These are phyloP conservation scores for Chamaecyparis obtusa DNA, from an alignment of 75 land plant species.

Conservation along the genomic window DNA sequence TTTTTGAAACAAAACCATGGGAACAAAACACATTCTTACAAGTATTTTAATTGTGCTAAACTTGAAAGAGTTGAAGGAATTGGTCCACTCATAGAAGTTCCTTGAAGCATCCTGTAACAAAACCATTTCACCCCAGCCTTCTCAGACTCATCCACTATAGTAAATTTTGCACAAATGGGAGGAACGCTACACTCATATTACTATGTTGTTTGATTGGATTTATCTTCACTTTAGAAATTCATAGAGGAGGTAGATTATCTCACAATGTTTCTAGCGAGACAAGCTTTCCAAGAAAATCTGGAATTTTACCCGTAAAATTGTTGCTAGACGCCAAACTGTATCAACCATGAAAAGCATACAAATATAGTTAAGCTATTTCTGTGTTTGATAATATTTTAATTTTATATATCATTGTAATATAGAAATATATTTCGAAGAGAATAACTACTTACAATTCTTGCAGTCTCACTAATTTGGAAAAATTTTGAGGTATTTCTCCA, in stretches of 20 bases:
- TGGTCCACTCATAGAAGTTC: too few relatives aligned
- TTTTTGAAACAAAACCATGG: too few relatives aligned
- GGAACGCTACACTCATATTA: too few relatives aligned
- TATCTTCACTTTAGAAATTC: neutral
- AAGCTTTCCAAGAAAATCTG: conserved; percentile 27
- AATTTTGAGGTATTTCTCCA: conserved; percentile 13
- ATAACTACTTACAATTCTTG: conserved; percentile 19
- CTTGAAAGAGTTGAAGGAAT: neutral
- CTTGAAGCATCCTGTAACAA: too few relatives aligned
- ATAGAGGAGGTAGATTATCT: neutral
- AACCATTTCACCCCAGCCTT: too few relatives aligned
- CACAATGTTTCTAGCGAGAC: conserved; percentile 25
- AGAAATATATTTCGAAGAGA: neutral
- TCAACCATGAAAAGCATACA: neutral
- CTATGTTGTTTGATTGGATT: too few relatives aligned
- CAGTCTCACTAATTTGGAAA: conserved; percentile 7
- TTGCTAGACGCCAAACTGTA: conserved; percentile 30
- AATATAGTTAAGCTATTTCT: neutral
- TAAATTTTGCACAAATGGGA: too few relatives aligned
- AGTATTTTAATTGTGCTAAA: too few relatives aligned
- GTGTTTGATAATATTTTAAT: neutral
- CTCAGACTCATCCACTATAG: too few relatives aligned
- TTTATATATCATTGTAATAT: neutral
- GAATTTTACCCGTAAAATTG: conserved; percentile 26
- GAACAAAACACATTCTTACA: too few relatives aligned